A percentile compares a stretch with the other conserved stretches of the same genome.
Conservation (phyloP, 2,329 filamentous ascomycete species). For the Exophiala dermatitidis region DNA sequence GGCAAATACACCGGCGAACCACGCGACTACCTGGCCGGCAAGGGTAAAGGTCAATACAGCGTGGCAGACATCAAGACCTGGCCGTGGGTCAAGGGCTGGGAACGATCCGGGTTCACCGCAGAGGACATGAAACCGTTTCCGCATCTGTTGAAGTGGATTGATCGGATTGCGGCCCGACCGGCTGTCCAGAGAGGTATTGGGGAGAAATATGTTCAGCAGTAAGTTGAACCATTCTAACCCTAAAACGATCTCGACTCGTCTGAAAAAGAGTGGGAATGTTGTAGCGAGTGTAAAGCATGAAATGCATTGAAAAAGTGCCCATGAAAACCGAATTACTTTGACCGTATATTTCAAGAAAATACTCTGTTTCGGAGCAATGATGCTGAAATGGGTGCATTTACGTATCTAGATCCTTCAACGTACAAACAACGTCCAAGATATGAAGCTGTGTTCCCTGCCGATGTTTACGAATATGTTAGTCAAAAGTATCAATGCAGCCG, state of each 20-base stretch:
- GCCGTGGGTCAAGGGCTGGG: slow-evolving; percentile 46
- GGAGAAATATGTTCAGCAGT: slow-evolving; percentile 32
- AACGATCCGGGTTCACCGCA: slow-evolving; percentile 38
- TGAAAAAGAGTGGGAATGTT: neutral
- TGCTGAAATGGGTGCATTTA: no score
- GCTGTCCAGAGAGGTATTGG: slow-evolving; percentile 44
- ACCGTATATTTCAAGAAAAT: no score
- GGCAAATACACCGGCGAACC: slow-evolving; percentile 47
- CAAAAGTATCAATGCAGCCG: no score
- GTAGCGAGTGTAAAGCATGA: neutral
- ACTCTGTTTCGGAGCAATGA: no score
- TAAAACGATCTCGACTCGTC: neutral
- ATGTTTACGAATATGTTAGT: no score
- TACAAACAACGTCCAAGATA: no score
- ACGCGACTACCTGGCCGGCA: slow-evolving; percentile 48
- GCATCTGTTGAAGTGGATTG: slow-evolving; percentile 48
- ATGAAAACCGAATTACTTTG: no score
- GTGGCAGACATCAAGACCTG: slow-evolving; percentile 49
- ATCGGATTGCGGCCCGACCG: slow-evolving; percentile 43
- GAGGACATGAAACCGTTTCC: slow-evolving; percentile 48
- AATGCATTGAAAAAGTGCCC: no score
- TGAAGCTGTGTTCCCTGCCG: no score
- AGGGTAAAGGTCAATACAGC: slow-evolving; percentile 49
- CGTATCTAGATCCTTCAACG: no score
- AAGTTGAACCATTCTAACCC: slow-evolving; percentile 10